Percentiles rank a stretch among this genome's conserved stretches.
phyloP scores from a whole-genome alignment of 805 yeast genomes.

The Metschnikowia gelsemii region DNA sequence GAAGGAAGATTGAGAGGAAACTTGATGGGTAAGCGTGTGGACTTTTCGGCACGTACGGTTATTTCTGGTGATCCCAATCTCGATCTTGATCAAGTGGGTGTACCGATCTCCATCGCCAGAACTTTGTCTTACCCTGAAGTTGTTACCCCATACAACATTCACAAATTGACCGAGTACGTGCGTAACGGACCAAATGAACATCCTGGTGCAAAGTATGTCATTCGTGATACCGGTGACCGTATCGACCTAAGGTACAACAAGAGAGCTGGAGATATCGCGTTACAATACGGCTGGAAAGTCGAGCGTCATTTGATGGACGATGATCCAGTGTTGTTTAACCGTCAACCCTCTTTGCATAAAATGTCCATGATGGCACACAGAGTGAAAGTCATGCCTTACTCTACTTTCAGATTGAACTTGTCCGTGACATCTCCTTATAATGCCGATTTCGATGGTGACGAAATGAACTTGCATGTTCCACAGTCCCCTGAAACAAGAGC shows the following conservation, averaged over 20 bases:
- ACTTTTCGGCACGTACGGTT: slow-evolving; percentile 97
- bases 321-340: slow-evolving; percentile 96
- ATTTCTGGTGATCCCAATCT: slow-evolving; percentile 99
- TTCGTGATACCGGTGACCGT: slow-evolving; percentile 98
- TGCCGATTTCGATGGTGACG: slow-evolving; percentile 99
- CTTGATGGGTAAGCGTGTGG: slow-evolving; percentile 99
- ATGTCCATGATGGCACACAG: slow-evolving; percentile 99
- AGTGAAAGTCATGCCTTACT: slow-evolving; percentile 97
- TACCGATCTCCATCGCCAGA: slow-evolving; percentile 93
- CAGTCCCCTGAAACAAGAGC: slow-evolving; percentile 98
- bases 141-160: slow-evolving; percentile 96
- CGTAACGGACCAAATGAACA: slow-evolving; percentile 99
- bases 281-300: slow-evolving; percentile 98
- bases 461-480: slow-evolving; percentile 99
- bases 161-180: slow-evolving; percentile 85
- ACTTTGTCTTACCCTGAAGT: slow-evolving; percentile 95
- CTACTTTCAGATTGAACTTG: slow-evolving; percentile 92
- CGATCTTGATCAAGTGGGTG: slow-evolving; percentile 98
- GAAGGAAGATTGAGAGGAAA: slow-evolving; percentile 99
- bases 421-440: slow-evolving; percentile 99
- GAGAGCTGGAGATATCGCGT: slow-evolving; percentile 96
- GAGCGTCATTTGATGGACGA: slow-evolving; percentile 97
- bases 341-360: slow-evolving; percentile 98
- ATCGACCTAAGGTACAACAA: slow-evolving; percentile 95
- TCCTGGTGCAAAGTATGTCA: slow-evolving; percentile 98